Evolutionary conservation across 2,329 filamentous ascomycete genomes (phyloP).

Genomic region (Diplodia corticola): DNA sequence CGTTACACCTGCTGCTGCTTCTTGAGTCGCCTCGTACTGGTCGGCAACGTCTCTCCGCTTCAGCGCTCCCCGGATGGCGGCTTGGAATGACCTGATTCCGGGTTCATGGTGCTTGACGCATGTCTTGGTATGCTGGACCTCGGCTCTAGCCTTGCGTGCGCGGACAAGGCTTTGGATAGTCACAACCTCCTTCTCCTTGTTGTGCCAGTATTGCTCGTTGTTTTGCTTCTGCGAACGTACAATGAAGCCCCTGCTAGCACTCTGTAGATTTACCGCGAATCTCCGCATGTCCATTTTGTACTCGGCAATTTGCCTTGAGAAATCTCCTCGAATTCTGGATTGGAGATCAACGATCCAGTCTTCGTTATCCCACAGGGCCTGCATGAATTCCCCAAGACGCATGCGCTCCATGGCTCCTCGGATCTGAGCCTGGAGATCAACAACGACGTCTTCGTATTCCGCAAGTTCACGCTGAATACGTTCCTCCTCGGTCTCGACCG

Average conservation of each 20-base stretch:
- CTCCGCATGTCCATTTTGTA: conserved; percentile 81
- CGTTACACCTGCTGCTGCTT: conserved; percentile 61
- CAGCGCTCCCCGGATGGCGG: conserved; percentile 54
- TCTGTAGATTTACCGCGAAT: conserved; percentile 80
- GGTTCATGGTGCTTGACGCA: conserved; percentile 48
- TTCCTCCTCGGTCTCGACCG: conserved; percentile 85
- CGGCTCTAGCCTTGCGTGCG: conserved; percentile 57
- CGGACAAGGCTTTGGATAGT: conserved; percentile 80
- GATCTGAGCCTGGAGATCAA: conserved; percentile 84
- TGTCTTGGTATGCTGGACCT: conserved; percentile 50
- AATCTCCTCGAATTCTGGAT: conserved; percentile 82
- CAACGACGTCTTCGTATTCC: conserved; percentile 70
- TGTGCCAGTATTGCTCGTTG: conserved; percentile 68
- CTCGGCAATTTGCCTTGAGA: conserved; percentile 75
- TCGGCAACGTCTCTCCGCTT: conserved; percentile 44
- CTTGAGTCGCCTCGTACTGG: conserved; percentile 53
- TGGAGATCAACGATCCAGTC: conserved; percentile 78
- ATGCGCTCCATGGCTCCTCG: conserved; percentile 78
- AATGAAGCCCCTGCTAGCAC: conserved; percentile 73
- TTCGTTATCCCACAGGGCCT: conserved; percentile 84
- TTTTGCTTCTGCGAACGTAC: conserved; percentile 63
- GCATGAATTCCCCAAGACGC: conserved; percentile 78
- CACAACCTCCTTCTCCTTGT: conserved; percentile 69
- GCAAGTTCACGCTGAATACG: conserved; percentile 77
- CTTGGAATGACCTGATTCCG: conserved; percentile 56